Evolutionary conservation across 805 yeast genomes (phyloP), one percentile per base, ranked within the genome.

Genomic region (Debaryomyces maramus): DNA sequence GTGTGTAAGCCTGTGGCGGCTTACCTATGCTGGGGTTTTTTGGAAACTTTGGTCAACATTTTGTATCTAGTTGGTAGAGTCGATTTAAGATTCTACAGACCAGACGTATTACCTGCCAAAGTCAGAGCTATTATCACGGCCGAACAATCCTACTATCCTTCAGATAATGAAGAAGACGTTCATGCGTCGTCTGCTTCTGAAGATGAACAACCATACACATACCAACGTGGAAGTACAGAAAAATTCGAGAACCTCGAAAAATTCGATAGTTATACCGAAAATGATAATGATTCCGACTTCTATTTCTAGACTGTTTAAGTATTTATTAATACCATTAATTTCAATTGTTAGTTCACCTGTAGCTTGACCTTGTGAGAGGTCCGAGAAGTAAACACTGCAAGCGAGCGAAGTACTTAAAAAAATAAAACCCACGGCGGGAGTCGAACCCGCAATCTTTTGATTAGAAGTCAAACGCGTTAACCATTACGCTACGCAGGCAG

Each of bases 41-140:
- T 81, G 35, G 90, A 84, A 63, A 65, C 71, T 0, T 48, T 80
- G 17, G 76, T 79, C 43, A 75, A 79, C 44, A 41, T 75, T 8
- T 46, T 81, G 26, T 81, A 78, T 55, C 56, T 84, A 36, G 51
- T 79, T 31, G 77, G 79, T 13, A 71, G 91, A 56, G 77, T 81
- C 33, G 90, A 84, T 57, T 67, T 84, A 54, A 72, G 90, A 56
- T 85, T 84, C 64, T 84, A 85, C 71, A 78, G 85, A 60, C 89
- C 90, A 14, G 88, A 83, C 53, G 61, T 56, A 39, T 58, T 76
- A 43, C 70, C 65, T 6, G 45, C 52, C 36, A 54, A 51, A 39
- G 65, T 65, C 32, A 44, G 67, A 34, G 42, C 45, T 16, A 61
- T 65, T 32, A 52, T 61, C 27, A 65, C 70, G 10, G 68, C 67